Conservation (phyloP, 352 stramenopile genomes). For the Globisporangium parvum region DNA sequence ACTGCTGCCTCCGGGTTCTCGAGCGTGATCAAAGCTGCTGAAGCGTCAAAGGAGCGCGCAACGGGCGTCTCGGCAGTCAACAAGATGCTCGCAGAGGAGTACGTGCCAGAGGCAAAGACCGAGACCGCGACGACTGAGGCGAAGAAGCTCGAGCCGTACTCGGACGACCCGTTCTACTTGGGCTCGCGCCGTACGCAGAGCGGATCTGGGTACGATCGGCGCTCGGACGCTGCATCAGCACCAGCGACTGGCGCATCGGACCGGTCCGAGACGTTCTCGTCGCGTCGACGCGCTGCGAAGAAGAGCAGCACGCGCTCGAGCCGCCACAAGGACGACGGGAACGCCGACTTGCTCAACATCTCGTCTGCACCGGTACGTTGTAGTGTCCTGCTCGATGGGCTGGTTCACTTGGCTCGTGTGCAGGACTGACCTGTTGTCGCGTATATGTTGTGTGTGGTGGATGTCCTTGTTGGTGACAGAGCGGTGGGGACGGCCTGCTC, state of each 20-base stretch:
- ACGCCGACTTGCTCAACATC: constrained; percentile 60
- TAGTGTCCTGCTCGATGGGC: background rate
- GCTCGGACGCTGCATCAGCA: constrained; percentile 4
- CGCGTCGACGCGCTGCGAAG: constrained; percentile 59
- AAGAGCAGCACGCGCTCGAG: constrained; percentile 49
- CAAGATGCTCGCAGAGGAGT: constrained; percentile 78
- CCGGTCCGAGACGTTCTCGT: constrained; percentile 62
- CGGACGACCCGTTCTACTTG: constrained; percentile 72
- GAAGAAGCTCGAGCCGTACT: constrained; percentile 59
- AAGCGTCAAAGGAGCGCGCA: constrained; percentile 56
- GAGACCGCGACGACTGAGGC: constrained; percentile 13
- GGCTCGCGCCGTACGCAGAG: constrained; percentile 48
- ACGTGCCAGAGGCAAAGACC: constrained; percentile 44
- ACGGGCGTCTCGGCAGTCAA: constrained; percentile 65
- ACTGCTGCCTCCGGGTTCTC: constrained; percentile 62
- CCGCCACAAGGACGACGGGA: constrained; percentile 49
- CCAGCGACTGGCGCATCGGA: constrained; percentile 27
- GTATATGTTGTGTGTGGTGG: background rate
- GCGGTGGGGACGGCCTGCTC: constrained; percentile 23
- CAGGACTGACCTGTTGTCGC: background rate
- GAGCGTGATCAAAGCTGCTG: constrained; percentile 52
- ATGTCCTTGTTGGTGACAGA: background rate
- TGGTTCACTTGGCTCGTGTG: no score
- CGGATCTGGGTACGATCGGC: constrained; percentile 24
- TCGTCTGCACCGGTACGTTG: constrained; percentile 25